A percentile compares a stretch with the other conserved stretches of the same genome.
These are phyloP conservation scores for Candida pini DNA, from an alignment of 805 yeast species.

Conservation along the genomic window DNA sequence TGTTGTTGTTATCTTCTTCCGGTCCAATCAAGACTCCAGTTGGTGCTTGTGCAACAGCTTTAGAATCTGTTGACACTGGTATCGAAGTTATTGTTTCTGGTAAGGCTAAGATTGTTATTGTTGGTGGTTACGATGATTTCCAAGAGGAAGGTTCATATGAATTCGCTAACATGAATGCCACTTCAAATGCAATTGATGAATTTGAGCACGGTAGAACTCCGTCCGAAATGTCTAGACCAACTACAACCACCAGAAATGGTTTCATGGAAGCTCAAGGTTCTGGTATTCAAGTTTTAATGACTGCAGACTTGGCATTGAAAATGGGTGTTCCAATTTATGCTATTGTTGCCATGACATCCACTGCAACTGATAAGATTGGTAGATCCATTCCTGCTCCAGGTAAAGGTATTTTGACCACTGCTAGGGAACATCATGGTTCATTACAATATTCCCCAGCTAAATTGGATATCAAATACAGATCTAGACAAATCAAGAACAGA, in stretches of 20 bases:
- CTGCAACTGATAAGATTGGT: slow-evolving; percentile 98
- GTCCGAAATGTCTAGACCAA: slow-evolving; percentile 96
- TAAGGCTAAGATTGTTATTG: slow-evolving; percentile 92
- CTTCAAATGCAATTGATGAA: slow-evolving; percentile 85
- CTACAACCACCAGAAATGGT: slow-evolving; percentile 93
- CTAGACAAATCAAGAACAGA: slow-evolving; percentile 82
- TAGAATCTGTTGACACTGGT: slow-evolving; percentile 96
- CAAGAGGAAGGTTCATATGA: slow-evolving; percentile 98
- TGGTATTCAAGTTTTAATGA: slow-evolving; percentile 96
- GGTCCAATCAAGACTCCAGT: slow-evolving; percentile 99
- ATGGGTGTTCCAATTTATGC: slow-evolving; percentile 99
- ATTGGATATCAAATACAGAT: slow-evolving; percentile 87
- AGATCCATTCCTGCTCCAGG: slow-evolving; percentile 99
- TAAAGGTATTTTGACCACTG: slow-evolving; percentile 97
- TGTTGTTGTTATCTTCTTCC: slow-evolving; percentile 92
- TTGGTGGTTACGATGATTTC: slow-evolving; percentile 99
- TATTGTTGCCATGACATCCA: slow-evolving; percentile 87
- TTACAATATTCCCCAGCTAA: slow-evolving; percentile 74
- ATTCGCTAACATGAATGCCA: slow-evolving; percentile 98
- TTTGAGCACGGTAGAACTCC: slow-evolving; percentile 96
- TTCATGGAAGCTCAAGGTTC: slow-evolving; percentile 99
- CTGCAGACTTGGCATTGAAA: slow-evolving; percentile 84
- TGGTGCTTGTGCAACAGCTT: slow-evolving; percentile 99
- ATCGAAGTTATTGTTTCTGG: slow-evolving; percentile 89
- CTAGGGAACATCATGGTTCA: slow-evolving; percentile 84